Base-by-base conservation (phyloP, 2,329 filamentous ascomycete species). In the Aspergillus persii region DNA sequence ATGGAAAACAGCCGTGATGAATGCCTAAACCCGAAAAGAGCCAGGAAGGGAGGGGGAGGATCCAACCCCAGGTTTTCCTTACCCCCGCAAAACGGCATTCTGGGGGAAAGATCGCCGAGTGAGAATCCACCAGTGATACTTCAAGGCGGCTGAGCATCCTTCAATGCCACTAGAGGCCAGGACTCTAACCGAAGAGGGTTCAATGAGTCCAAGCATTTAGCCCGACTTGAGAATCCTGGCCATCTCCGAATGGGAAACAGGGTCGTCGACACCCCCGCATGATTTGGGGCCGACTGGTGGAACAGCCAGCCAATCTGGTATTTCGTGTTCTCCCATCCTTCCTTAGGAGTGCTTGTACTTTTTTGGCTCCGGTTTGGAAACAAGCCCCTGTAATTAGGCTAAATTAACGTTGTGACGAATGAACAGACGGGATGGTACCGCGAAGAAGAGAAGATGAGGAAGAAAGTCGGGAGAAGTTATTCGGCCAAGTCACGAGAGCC, bases 21-120 rank as follows among this genome's bases (percentile, higher is more conserved):
- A 27, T 8, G 44, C 44, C 44, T 47, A 23, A 23, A 23, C 44
- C 8, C 5, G 44, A 26, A 50, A 44, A n/a, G 41, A 39, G 48
- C 49, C 18, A 41, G 44, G 29, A 53, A 41, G 44, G 44, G 44
- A 36, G 44, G 53, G 53, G 31, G 54, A 39, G 49, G 23, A 41
- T 50, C 53, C 49, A 52, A 54, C 56, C 56, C 58, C 50, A 56
- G 57, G 48, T 15, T n/a, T 41, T 41, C 18, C 26, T 58, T 56
- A 58, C 36, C 56, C 29, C 53, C 53, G 46, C 56, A 60, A 52
- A 30, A 27, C 52, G 41, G 23, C 49, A 58, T 26, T 60, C 57
- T 48, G 58, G 60, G 57, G 62, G 30, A 59, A 63, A 50, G 62
- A 63, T 66, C 59, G 57, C 48, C 62, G 56, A 44, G 33, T 8